A percentile compares a stretch with the other conserved stretches of the same genome.
Evolutionary conservation across 2,329 filamentous ascomycete species (phyloP).

Genomic region (Aurifilum marmelostoma): DNA sequence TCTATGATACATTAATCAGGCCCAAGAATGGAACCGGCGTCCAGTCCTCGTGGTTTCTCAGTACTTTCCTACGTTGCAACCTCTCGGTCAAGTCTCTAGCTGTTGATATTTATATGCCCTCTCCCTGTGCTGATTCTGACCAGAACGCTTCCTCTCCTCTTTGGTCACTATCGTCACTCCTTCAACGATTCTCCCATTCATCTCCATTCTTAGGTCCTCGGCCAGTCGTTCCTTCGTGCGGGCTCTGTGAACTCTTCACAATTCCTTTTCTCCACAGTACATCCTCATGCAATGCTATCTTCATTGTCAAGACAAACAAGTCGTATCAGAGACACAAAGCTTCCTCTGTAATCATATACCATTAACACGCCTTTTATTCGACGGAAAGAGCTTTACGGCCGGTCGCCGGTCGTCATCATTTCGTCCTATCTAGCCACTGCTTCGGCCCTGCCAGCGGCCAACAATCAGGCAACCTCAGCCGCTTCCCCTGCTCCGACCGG

Average conservation of each 20-base stretch:
- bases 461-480: not conserved
- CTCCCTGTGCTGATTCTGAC: slow-evolving; percentile 19
- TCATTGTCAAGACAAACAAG: not conserved
- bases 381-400: slow-evolving; percentile 17
- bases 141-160: not conserved
- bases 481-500: not conserved
- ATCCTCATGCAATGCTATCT: slow-evolving; percentile 1
- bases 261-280: slow-evolving; percentile 8
- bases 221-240: slow-evolving; percentile 20
- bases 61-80: slow-evolving; percentile 13
- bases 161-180: not conserved
- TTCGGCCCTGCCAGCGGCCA: slow-evolving; percentile 19
- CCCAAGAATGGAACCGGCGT: not conserved
- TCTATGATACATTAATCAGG: slow-evolving; percentile 1
- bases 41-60: slow-evolving; percentile 15
- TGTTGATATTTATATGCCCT: slow-evolving; percentile 12
- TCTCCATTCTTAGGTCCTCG: not conserved
- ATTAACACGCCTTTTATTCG: not conserved
- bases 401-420: slow-evolving; percentile 3
- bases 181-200: slow-evolving; percentile 1
- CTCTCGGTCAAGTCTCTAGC: not conserved
- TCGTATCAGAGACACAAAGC: not conserved
- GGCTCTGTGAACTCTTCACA: slow-evolving; percentile 26
- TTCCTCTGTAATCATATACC: not conserved
- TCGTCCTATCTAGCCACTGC: not conserved